Evolutionary conservation across 1,284 basidiomycete genomes (phyloP), one percentile per base, ranked within the genome.

Genomic region (Melampsora medusae): DNA sequence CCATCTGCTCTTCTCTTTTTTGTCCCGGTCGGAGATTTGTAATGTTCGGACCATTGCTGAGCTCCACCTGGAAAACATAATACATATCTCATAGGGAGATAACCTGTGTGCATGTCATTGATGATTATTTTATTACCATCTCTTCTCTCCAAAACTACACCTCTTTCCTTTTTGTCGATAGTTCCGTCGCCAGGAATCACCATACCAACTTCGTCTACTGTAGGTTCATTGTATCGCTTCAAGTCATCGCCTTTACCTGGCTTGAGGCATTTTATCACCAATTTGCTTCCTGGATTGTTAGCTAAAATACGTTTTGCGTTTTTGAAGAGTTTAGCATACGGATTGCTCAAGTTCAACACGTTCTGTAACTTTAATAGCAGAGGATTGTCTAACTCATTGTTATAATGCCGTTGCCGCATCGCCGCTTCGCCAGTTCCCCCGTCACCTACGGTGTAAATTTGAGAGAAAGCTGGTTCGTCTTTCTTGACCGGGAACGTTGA

Each of bases 301-400:
- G 4, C 17, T n/a, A 16, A 25, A 2, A 22, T 70, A 48, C 16
- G 38, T 64, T 17, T 48, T 46, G 59, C 69, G 4, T 5, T 46
- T 60, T 62, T 61, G 22, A 59, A 64, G 22, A 61, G n/a, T 61
- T 22, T 61, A 2, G 42, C 53, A 61, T 60, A 69, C 35, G 68
- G 56, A 42, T 69, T 69, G 38, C 42, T 14, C 42, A 4, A 33
- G 35, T 69, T 16, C 56, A 69, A 38, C 14, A 42, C 38, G 14
- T 38, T 3, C 46, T 60, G 68, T 35, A 33, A 60, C 5, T 38
- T 46, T 6, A 25, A 4, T 16, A 69, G 5, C 31, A 53, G 33
- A 28, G 4, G 6, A n/a, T 17, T 19, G n/a, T 48, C n/a, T 31
- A 49, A 2, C 49, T 17, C 12, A 22, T 12, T 49, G n/a, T 49